Conservation (phyloP, 768 basidiomycete species). For the Calocybe gangraenosa region DNA sequence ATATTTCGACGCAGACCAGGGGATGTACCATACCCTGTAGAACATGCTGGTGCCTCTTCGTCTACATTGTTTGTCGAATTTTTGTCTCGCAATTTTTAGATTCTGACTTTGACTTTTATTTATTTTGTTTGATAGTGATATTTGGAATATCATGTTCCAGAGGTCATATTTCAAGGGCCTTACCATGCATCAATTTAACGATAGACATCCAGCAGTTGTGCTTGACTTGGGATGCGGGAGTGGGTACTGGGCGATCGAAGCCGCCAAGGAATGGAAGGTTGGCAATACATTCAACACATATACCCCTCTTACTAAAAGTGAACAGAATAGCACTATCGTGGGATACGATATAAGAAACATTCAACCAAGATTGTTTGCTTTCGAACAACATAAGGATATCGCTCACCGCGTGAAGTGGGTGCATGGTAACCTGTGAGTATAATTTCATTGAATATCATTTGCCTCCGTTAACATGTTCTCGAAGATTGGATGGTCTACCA, state of each 20-base stretch:
- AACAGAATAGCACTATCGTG: slow-evolving; percentile 47
- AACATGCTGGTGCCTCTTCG: slow-evolving; percentile 42
- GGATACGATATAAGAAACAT: slow-evolving; percentile 55
- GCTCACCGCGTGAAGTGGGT: slow-evolving; percentile 58
- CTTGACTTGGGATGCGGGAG: slow-evolving; percentile 72
- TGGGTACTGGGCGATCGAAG: slow-evolving; percentile 69
- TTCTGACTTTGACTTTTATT: slow-evolving; percentile 7
- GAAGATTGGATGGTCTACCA: slow-evolving; percentile 61
- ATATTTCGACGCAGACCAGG: slow-evolving; percentile 41
- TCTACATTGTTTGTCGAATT: slow-evolving; percentile 48
- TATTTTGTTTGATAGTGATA: slow-evolving; percentile 50
- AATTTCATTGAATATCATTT: background rate
- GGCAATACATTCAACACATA: slow-evolving; percentile 15
- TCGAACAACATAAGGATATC: slow-evolving; percentile 35
- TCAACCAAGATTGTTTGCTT: slow-evolving; percentile 45
- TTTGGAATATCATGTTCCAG: slow-evolving; percentile 70
- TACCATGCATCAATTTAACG: slow-evolving; percentile 50
- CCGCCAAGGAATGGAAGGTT: slow-evolving; percentile 64
- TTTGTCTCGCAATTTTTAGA: background rate
- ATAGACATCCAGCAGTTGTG: slow-evolving; percentile 41
- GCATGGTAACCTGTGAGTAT: slow-evolving; percentile 59
- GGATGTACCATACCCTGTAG: slow-evolving; percentile 53
- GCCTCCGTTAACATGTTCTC: slow-evolving; percentile 6
- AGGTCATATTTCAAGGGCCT: slow-evolving; percentile 41
- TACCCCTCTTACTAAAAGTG: background rate